Evolutionary conservation across 805 yeast species (phyloP), one percentile per base, ranked within the genome.

Genomic region (Ogataea kodamae): DNA sequence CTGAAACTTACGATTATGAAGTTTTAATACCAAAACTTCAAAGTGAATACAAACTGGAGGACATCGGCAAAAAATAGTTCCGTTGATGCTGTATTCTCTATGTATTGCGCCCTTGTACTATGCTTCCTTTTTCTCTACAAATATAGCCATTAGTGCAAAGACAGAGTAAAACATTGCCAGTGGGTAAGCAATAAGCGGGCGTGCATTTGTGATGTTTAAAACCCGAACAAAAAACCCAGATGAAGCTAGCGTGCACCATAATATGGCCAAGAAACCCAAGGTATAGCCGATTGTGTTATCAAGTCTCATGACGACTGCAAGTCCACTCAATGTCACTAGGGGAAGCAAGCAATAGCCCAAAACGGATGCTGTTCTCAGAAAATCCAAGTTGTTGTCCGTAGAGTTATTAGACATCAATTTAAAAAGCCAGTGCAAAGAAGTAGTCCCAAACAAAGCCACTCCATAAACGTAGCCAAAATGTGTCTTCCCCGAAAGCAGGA

Each of bases 401-500:
- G 67, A 64, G 28, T 68, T 70, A 36, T 72, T 74, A 37, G 95
- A 78, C 98, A 92, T 92, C 42, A 87, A 67, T 56, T 83, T 88
- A 58, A 94, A 82, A 39, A 92, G 67, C 48, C 75, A 74, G 61
- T 89, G 97, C 45, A 88, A 73, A 19, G 95, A 78, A 10, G 86
- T 55, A 2, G 95, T 82, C 11, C 98, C 98, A 48, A 90, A 78
- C 25, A 92, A 62, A 0, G 96, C 97, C 25, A 92, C 95, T 23
- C 98, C 97, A 54, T 92, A 92, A 30, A 92, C 84, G 59, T 92
- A 92, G 2, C 97, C 97, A 56, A 92, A 92, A 58, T 92, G 97
- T 10, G 90, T 84, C 58, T 90, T 92, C 5, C 98, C 97, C 1
- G 95, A 80, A 26, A 89, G 67, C 31, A 90, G 64, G 34, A 92